These are phyloP conservation scores for Backusella australiensis DNA, from an alignment of 192 early-diverging fungal species.

Conservation along the genomic window DNA sequence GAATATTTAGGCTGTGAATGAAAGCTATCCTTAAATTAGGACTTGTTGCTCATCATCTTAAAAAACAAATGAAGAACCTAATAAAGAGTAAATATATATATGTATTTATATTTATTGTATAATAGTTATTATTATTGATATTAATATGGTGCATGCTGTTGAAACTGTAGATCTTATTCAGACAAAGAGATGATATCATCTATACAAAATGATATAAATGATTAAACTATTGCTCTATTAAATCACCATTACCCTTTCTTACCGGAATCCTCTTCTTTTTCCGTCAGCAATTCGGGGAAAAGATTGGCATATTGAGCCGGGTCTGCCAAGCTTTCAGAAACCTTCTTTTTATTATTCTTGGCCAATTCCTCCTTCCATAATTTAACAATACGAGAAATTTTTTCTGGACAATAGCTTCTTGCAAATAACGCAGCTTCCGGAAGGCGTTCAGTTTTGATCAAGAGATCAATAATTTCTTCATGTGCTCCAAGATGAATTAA, in stretches of 20 bases:
- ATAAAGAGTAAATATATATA: neutral
- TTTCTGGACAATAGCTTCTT: constrained; percentile 79
- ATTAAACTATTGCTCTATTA: neutral
- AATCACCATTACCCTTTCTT: neutral
- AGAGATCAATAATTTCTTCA: constrained; percentile 81
- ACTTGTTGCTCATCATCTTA: neutral
- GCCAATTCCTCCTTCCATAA: constrained; percentile 80
- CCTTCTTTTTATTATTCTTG: constrained; percentile 66
- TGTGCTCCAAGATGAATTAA: constrained; percentile 70
- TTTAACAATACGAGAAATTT: constrained; percentile 64
- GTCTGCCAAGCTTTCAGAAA: constrained; percentile 86
- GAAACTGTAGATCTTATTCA: neutral
- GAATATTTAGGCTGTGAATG: neutral
- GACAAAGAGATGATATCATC: neutral
- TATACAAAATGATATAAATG: neutral
- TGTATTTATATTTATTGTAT: neutral
- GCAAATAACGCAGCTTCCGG: constrained; percentile 96
- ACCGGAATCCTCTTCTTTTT: neutral
- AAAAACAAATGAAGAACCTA: neutral
- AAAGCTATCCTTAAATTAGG: neutral
- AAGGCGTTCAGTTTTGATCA: constrained; percentile 82
- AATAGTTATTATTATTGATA: neutral
- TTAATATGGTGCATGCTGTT: neutral
- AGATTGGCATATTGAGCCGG: constrained; percentile 82
- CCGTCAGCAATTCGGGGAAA: constrained; percentile 70